These are phyloP conservation scores for Spathaspora hagerdaliae DNA, from an alignment of 805 yeast genomes.

Conservation along the genomic window DNA sequence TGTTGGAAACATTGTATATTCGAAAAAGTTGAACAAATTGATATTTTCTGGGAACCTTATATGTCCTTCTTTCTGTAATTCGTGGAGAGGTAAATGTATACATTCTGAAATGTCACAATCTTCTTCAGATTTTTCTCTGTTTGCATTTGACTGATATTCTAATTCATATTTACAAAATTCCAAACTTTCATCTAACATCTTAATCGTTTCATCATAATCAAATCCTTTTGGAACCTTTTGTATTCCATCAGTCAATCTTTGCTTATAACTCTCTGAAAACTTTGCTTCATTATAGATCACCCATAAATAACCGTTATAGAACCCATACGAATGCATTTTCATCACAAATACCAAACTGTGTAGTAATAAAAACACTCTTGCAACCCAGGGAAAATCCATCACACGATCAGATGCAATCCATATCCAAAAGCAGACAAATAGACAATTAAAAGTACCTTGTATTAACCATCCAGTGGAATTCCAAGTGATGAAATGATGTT, in stretches of 20 bases:
- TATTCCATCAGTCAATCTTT: conserved; percentile 29
- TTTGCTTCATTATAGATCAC: conserved; percentile 49
- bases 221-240: conserved; percentile 15
- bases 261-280: conserved; percentile 43
- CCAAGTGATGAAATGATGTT: conserved; percentile 54
- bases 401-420: conserved; percentile 46
- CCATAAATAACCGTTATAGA: conserved; percentile 90
- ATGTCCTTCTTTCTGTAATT: conserved; percentile 7
- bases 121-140: conserved; percentile 9
- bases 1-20: conserved; percentile 85
- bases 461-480: conserved; percentile 56
- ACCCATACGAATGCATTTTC: conserved; percentile 94
- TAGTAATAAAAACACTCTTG: conserved; percentile 74
- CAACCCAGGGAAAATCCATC: conserved; percentile 80
- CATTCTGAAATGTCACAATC: conserved; percentile 8
- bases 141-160: conserved; percentile 45
- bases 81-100: conserved; percentile 4
- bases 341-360: conserved; percentile 84
- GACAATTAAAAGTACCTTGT: conserved; percentile 53
- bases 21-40: conserved; percentile 59
- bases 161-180: conserved; percentile 74
- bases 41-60: conserved; percentile 71
- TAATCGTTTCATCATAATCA: conserved; percentile 20
- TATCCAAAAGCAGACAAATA: conserved; percentile 50
- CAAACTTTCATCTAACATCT: conserved; percentile 44